Conservation (phyloP, 257 asterid species). For the Osmanthus fragrans region DNA sequence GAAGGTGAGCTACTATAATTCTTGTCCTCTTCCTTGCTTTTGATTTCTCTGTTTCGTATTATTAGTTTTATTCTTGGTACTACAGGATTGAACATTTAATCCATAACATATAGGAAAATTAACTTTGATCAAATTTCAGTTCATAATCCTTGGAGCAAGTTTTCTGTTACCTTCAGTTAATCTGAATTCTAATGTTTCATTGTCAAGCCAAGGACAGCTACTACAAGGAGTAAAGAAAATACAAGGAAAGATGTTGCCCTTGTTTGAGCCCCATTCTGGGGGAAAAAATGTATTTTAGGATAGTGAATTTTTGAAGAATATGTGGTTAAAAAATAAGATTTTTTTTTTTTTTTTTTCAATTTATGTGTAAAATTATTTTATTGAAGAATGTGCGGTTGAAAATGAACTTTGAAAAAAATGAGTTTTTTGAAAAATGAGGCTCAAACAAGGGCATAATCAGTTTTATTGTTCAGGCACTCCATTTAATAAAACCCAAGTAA, state of each 20-base stretch:
- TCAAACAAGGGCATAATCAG: background rate
- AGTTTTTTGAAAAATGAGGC: too few relatives aligned
- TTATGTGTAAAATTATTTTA: too few relatives aligned
- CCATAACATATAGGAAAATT: background rate
- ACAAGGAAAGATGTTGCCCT: background rate
- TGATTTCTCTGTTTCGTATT: background rate
- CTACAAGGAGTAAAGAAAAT: background rate
- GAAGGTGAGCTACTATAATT: background rate
- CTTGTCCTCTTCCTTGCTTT: background rate
- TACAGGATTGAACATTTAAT: background rate
- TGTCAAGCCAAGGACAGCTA: background rate
- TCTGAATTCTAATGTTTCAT: background rate
- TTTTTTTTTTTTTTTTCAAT: too few relatives aligned
- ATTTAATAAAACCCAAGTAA: background rate
- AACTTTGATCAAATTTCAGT: background rate
- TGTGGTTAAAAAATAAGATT: too few relatives aligned
- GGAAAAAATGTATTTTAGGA: too few relatives aligned
- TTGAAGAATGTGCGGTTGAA: too few relatives aligned
- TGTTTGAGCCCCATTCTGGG: too few relatives aligned
- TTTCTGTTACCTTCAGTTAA: background rate
- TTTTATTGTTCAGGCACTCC: background rate
- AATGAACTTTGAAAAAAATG: too few relatives aligned
- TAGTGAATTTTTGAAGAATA: too few relatives aligned
- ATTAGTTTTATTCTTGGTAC: background rate
- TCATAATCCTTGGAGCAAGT: background rate